These are phyloP conservation scores for Hyphopichia pseudoburtonii DNA, from an alignment of 1,139 yeast species.

Conservation along the genomic window DNA sequence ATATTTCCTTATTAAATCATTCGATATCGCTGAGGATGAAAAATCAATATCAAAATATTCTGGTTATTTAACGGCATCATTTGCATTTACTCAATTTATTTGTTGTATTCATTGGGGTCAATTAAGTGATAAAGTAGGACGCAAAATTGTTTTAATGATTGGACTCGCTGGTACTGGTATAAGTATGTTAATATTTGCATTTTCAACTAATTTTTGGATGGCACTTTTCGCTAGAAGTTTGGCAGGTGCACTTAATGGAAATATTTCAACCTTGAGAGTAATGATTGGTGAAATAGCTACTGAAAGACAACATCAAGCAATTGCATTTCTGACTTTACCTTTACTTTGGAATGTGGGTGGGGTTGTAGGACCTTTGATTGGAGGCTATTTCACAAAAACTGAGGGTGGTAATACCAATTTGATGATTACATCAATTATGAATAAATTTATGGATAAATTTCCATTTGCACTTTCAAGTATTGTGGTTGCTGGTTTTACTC, in stretches of 20 bases:
- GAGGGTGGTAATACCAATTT: neutral
- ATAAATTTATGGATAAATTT: conserved; percentile 34
- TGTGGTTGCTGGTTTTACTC: conserved; percentile 46
- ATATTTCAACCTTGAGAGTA: conserved; percentile 61
- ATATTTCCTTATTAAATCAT: conserved; percentile 62
- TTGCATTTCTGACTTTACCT: conserved; percentile 64
- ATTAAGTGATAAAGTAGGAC: conserved; percentile 52
- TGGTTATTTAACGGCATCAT: conserved; percentile 57
- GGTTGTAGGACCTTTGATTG: conserved; percentile 20
- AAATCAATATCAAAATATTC: conserved; percentile 56
- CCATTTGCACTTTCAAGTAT: conserved; percentile 66
- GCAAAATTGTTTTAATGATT: conserved; percentile 51
- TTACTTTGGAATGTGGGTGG: conserved; percentile 60
- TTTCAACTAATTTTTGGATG: conserved; percentile 47
- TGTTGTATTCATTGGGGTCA: conserved; percentile 62
- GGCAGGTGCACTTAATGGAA: conserved; percentile 62
- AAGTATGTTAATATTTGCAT: conserved; percentile 52
- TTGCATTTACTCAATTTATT: conserved; percentile 54
- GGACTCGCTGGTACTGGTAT: conserved; percentile 53
- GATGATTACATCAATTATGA: conserved; percentile 2
- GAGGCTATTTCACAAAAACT: conserved; percentile 1
- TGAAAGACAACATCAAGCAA: conserved; percentile 57
- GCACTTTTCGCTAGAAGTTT: conserved; percentile 53
- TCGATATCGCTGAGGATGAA: conserved; percentile 50
- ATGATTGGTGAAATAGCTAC: conserved; percentile 59